Conservation (phyloP, 306 rosid genomes). For the Canavalia ensiformis region DNA sequence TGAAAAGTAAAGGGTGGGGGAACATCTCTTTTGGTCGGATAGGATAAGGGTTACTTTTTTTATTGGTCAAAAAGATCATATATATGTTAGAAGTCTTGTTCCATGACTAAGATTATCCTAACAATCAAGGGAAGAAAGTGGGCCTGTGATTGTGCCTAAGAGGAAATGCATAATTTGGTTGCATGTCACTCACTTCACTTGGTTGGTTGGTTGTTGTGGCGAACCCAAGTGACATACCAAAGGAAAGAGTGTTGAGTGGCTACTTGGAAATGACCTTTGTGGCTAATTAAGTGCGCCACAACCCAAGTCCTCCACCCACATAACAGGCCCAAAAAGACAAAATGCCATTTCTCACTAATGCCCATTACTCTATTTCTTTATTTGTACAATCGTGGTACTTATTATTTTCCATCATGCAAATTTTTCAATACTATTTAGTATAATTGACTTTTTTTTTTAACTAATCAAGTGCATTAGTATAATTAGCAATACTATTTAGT, state of each 20-base stretch:
- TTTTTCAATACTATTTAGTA: not conserved
- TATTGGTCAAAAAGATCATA: slow-evolving; percentile 51
- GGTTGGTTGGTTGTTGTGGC: slow-evolving; percentile 49
- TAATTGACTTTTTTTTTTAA: not conserved
- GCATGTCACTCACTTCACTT: slow-evolving; percentile 46
- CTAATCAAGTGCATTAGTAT: not conserved
- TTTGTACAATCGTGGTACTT: not conserved
- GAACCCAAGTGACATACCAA: slow-evolving; percentile 34
- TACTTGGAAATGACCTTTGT: slow-evolving; percentile 41
- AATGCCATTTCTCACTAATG: not conserved
- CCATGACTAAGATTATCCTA: slow-evolving; percentile 41
- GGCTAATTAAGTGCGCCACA: slow-evolving; percentile 44
- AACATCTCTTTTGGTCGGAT: slow-evolving; percentile 55
- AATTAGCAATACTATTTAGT: too few relatives aligned
- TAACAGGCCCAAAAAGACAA: not conserved
- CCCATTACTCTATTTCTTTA: not conserved
- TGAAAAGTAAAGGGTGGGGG: slow-evolving; percentile 34
- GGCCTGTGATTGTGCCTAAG: slow-evolving; percentile 37
- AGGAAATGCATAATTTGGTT: slow-evolving; percentile 46
- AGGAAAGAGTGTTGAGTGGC: slow-evolving; percentile 24
- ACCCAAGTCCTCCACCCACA: slow-evolving; percentile 13
- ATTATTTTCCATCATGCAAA: not conserved
- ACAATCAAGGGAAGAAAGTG: slow-evolving; percentile 28
- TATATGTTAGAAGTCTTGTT: slow-evolving; percentile 13
- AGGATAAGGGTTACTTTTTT: slow-evolving; percentile 52